These are phyloP conservation scores for Castanea mollissima DNA, from an alignment of 306 rosid species.

Conservation along the genomic window DNA sequence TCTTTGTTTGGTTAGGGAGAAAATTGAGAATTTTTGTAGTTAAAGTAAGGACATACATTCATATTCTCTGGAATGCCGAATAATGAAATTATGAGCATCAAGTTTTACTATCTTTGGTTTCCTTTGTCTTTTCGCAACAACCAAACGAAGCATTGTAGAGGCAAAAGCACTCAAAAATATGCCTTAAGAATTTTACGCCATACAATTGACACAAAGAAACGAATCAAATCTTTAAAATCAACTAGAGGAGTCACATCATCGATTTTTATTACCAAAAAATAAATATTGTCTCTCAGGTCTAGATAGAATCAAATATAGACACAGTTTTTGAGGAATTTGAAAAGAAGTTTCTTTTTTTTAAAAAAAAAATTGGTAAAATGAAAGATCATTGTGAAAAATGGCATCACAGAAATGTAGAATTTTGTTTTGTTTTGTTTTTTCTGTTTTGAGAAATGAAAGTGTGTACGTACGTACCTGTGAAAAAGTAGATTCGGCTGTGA, in stretches of 20 bases:
- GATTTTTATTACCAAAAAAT: not conserved
- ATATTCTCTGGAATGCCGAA: no score
- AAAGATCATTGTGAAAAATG: not conserved
- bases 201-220: not conserved
- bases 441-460: slow-evolving; percentile 1
- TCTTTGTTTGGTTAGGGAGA: slow-evolving; percentile 14
- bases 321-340: no score
- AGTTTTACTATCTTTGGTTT: not conserved
- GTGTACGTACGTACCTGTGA: slow-evolving; percentile 33
- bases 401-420: slow-evolving; percentile 20
- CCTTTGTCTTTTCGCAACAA: not conserved
- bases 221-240: not conserved
- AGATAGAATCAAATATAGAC: no score
- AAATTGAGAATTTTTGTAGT: not conserved
- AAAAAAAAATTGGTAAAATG: not conserved
- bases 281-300: no score
- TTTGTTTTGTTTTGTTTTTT: not conserved
- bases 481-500: not conserved
- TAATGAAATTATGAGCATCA: not conserved
- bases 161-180: not conserved
- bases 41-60: no score
- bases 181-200: not conserved
- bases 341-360: no score
- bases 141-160: not conserved
- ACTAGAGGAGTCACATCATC: not conserved